Conservation (phyloP, 192 early-diverging fungal genomes). For the Backusella tarrabulga region DNA sequence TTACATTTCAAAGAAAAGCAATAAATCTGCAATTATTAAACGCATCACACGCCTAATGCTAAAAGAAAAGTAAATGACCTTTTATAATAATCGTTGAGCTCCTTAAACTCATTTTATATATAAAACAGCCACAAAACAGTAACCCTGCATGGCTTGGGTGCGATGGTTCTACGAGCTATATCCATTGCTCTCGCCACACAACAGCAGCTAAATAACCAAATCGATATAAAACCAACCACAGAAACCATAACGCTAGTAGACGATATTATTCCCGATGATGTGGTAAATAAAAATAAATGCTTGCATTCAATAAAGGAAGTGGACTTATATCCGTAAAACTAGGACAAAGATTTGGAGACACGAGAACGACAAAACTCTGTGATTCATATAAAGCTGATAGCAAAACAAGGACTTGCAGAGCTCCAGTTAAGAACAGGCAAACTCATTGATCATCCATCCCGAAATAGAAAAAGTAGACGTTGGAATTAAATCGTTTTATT, state of each 20-base stretch:
- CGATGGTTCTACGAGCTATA: constrained; percentile 68
- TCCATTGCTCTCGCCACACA: constrained; percentile 63
- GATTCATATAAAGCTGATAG: constrained; percentile 65
- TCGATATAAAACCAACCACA: constrained; percentile 61
- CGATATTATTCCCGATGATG: constrained; percentile 71
- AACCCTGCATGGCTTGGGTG: constrained; percentile 78
- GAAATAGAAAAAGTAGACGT: constrained; percentile 18
- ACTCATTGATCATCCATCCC: constrained; percentile 17
- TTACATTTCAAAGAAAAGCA: constrained; percentile 71
- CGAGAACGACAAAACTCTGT: constrained; percentile 66
- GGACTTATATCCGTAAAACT: neutral
- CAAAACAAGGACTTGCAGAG: constrained; percentile 19
- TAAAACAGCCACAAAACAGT: constrained; percentile 51
- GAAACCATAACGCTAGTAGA: constrained; percentile 72
- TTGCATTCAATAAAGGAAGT: neutral
- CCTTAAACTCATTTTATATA: neutral
- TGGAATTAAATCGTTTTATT: neutral
- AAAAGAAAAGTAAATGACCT: constrained; percentile 42
- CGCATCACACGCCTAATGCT: constrained; percentile 66
- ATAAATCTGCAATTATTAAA: constrained; percentile 54
- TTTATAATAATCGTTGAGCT: neutral
- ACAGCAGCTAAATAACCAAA: constrained; percentile 54
- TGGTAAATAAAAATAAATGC: constrained; percentile 35
- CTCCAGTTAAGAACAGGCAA: constrained; percentile 16
- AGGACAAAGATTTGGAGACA: constrained; percentile 53